Percentiles rank a stretch among this genome's conserved stretches.
These are phyloP conservation scores for Ochetophila trinervis DNA, from an alignment of 306 rosid genomes.

Conservation along the genomic window DNA sequence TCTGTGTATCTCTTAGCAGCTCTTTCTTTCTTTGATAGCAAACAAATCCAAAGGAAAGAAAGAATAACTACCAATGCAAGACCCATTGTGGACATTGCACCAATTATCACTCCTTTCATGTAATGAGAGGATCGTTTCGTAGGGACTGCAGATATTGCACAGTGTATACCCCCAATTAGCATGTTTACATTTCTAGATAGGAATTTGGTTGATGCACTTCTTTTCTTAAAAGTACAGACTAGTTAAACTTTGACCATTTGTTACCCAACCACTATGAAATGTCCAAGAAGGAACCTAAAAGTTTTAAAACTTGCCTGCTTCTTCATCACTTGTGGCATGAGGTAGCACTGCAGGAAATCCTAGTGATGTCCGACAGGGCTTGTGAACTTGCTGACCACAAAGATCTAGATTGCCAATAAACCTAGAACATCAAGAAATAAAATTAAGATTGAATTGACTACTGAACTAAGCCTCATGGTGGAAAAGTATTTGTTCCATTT, in stretches of 20 bases:
- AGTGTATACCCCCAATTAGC: conserved; percentile 6
- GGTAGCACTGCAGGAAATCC: conserved; percentile 97
- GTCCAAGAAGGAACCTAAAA: conserved; percentile 5
- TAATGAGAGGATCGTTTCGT: conserved; percentile 64
- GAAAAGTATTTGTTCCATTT: no score
- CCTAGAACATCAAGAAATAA: conserved; percentile 36
- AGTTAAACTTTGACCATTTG: not conserved
- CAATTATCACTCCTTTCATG: conserved; percentile 69
- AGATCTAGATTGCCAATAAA: conserved; percentile 81
- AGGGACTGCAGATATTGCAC: conserved; percentile 60
- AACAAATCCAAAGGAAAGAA: conserved; percentile 66
- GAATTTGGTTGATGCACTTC: not conserved
- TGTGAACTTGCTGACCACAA: conserved; percentile 86
- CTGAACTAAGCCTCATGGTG: not conserved
- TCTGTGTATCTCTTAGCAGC: conserved; percentile 59
- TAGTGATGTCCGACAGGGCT: conserved; percentile 80
- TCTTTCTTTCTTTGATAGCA: conserved; percentile 71
- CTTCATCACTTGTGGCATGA: conserved; percentile 81
- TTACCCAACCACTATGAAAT: conserved; percentile 1
- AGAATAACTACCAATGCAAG: conserved; percentile 53
- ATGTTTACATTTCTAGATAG: not conserved
- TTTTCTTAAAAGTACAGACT: conserved; percentile 1
- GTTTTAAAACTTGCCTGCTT: conserved; percentile 57
- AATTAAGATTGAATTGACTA: not conserved
- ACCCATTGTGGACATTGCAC: conserved; percentile 57